A percentile compares a stretch with the other conserved stretches of the same genome.
These are phyloP conservation scores for Lichtheimia ramosa DNA, from an alignment of 371 early-diverging fungal species.

Conservation along the genomic window DNA sequence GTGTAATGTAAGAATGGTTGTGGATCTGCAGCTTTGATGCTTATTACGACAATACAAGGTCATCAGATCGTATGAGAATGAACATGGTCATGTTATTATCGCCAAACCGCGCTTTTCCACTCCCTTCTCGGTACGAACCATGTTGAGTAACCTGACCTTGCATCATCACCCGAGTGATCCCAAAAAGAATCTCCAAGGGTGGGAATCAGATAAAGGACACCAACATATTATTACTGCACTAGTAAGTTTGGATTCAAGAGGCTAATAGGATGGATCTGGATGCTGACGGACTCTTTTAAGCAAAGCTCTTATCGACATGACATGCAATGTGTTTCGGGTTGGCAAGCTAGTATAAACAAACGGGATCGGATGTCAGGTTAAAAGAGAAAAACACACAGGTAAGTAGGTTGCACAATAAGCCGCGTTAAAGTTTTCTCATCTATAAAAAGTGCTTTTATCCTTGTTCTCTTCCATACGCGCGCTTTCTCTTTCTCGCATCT, in stretches of 20 bases:
- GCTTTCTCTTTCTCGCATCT: constrained; percentile 1
- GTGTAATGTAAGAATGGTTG: no score
- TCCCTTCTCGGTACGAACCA: constrained; percentile 1
- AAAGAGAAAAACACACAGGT: background rate
- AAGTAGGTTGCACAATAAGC: constrained; percentile 2
- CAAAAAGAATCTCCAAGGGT: background rate
- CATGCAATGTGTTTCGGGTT: constrained; percentile 2
- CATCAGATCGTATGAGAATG: no score
- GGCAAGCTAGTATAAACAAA: constrained; percentile 1
- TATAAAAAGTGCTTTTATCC: background rate
- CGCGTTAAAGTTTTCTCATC: constrained; percentile 12
- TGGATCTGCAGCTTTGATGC: no score
- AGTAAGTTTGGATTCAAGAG: background rate
- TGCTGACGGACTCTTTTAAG: no score
- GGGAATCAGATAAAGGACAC: background rate
- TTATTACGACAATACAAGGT: no score
- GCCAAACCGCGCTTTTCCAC: background rate
- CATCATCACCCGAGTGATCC: constrained; percentile 6
- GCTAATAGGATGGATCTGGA: no score
- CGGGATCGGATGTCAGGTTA: no score
- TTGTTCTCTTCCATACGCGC: background rate
- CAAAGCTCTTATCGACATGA: background rate
- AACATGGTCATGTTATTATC: background rate
- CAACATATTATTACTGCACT: background rate
- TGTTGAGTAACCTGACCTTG: constrained; percentile 15